Evolutionary conservation across 2,329 filamentous ascomycete genomes (phyloP).

Genomic region (Monosporascus ibericus): DNA sequence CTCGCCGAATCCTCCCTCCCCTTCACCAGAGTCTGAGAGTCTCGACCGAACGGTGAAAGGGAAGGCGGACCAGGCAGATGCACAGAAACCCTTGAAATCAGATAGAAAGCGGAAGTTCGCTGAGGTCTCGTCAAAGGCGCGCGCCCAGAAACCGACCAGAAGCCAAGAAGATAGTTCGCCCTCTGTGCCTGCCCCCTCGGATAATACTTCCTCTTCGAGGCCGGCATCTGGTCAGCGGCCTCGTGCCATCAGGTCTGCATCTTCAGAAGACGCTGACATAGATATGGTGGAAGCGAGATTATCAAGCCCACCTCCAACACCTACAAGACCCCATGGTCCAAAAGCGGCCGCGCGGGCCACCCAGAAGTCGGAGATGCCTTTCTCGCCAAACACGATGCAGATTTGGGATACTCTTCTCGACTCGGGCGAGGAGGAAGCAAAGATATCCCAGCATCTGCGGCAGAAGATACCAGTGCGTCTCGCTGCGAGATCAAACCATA

Average conservation of each 20-base stretch:
- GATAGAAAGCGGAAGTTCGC: constrained; percentile 26
- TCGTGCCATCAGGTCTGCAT: constrained; percentile 5
- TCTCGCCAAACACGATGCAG: constrained; percentile 10
- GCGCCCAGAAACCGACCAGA: constrained; percentile 9
- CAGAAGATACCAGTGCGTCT: constrained; percentile 25
- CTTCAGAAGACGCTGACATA: constrained; percentile 16
- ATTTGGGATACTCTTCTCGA: constrained; percentile 4
- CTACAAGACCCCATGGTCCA: constrained; percentile 12
- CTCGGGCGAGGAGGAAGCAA: constrained; percentile 4
- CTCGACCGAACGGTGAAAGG: constrained; percentile 6
- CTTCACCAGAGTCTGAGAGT: constrained; percentile 8
- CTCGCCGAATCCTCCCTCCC: constrained; percentile 12
- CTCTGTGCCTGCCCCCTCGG: constrained; percentile 10
- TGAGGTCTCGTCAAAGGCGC: constrained; percentile 19
- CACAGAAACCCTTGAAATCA: constrained; percentile 7
- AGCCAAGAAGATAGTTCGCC: constrained; percentile 8
- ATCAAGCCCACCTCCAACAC: constrained; percentile 26
- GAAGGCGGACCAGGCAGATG: constrained; percentile 5
- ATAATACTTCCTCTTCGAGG: constrained; percentile 4
- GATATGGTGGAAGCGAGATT: constrained; percentile 13
- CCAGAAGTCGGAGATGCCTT: constrained; percentile 3
- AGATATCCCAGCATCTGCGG: constrained; percentile 4
- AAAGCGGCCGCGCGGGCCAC: background rate
- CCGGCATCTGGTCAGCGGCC: constrained; percentile 7
- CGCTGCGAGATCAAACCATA: constrained; percentile 11